Percentiles rank a stretch among this genome's conserved stretches.
Conservation (phyloP, 768 basidiomycete species). For the Russula earlei region DNA sequence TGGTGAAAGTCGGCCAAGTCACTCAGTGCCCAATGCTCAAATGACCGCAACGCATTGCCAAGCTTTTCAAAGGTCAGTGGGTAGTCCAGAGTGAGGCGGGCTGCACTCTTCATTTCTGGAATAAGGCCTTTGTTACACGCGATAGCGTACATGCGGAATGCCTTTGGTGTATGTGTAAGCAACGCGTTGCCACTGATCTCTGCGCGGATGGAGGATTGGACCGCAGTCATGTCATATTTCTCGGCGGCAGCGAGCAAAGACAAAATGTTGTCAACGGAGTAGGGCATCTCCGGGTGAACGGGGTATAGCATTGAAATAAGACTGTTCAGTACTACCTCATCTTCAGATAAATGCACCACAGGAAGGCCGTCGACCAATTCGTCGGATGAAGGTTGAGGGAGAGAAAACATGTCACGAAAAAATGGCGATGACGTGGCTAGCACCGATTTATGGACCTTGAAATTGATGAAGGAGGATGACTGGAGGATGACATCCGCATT, state of each 20-base stretch:
- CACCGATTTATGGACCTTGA: background rate
- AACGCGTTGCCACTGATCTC: background rate
- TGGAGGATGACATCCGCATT: background rate
- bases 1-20: background rate
- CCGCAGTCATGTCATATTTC: slow-evolving; percentile 1
- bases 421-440: background rate
- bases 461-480: background rate
- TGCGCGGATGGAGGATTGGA: background rate
- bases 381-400: background rate
- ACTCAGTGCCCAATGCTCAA: background rate
- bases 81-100: background rate
- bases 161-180: background rate
- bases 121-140: background rate
- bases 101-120: background rate
- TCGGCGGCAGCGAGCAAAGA: background rate
- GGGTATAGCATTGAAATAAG: slow-evolving; percentile 1
- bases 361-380: background rate
- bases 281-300: background rate
- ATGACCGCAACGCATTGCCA: background rate
- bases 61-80: background rate
- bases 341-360: background rate
- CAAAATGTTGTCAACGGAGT: background rate
- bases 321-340: background rate
- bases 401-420: background rate
- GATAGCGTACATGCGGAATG: background rate